A percentile compares a stretch with the other conserved stretches of the same genome.
Conservation (phyloP, 2,329 filamentous ascomycete genomes). For the Pseudogymnoascus verrucosus region DNA sequence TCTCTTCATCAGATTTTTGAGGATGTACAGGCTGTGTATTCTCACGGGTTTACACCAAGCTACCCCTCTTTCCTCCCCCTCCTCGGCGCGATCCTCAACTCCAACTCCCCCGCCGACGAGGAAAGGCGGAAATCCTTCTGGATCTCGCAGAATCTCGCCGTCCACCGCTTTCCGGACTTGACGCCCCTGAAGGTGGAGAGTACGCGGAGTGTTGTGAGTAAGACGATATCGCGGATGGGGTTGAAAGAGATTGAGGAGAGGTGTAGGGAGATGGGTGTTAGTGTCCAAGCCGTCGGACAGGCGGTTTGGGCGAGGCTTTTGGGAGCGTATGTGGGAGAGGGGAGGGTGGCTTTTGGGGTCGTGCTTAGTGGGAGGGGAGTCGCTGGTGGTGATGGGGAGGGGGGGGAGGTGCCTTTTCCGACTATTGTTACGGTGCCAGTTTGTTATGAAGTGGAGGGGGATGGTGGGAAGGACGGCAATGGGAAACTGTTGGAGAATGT, state of each 20-base stretch:
- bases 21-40: slow-evolving; percentile 43
- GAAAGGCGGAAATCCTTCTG: slow-evolving; percentile 49
- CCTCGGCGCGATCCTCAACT: slow-evolving; percentile 37
- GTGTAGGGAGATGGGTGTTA: slow-evolving; percentile 54
- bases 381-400: too few species aligned
- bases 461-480: slow-evolving; percentile 14
- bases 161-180: slow-evolving; percentile 70
- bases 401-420: slow-evolving; percentile 60
- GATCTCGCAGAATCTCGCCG: slow-evolving; percentile 43
- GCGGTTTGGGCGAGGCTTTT: slow-evolving; percentile 71
- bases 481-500: slow-evolving; percentile 47
- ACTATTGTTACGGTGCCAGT: slow-evolving; percentile 78
- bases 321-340: slow-evolving; percentile 68
- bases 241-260: slow-evolving; percentile 43
- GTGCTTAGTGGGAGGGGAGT: too few species aligned
- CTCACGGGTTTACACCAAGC: slow-evolving; percentile 19
- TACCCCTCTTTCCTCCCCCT: slow-evolving; percentile 33
- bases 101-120: slow-evolving; percentile 25
- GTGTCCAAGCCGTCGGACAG: slow-evolving; percentile 68
- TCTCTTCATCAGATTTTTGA: slow-evolving; percentile 59
- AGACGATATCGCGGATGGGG: slow-evolving; percentile 30
- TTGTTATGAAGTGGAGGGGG: slow-evolving; percentile 44
- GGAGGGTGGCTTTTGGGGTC: too few species aligned
- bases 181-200: slow-evolving; percentile 47
- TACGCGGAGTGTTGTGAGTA: slow-evolving; percentile 28